These are phyloP conservation scores for Cordyceps fumosorosea DNA, from an alignment of 2,329 filamentous ascomycete species.

Conservation along the genomic window DNA sequence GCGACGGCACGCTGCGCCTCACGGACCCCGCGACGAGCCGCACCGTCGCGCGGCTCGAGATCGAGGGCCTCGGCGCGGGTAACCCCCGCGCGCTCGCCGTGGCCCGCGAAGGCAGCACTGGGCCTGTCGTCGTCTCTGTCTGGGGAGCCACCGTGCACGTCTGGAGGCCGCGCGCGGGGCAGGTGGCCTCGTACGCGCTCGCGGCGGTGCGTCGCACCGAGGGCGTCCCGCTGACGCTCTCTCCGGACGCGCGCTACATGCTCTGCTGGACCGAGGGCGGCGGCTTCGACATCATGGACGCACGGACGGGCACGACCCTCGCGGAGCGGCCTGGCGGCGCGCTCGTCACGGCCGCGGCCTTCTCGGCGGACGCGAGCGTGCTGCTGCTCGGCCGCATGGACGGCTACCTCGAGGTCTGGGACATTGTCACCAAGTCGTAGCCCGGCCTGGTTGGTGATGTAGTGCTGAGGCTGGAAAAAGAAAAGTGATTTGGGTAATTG, in stretches of 20 bases:
- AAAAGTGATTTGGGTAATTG: not conserved
- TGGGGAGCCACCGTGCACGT: slow-evolving; percentile 33
- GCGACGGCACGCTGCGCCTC: slow-evolving; percentile 32
- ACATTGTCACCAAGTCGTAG: slow-evolving; percentile 17
- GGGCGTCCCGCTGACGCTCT: slow-evolving; percentile 36
- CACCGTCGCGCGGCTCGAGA: slow-evolving; percentile 32
- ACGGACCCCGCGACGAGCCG: slow-evolving; percentile 25
- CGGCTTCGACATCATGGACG: slow-evolving; percentile 35
- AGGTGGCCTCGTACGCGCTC: slow-evolving; percentile 31
- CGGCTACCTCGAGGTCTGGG: slow-evolving; percentile 29
- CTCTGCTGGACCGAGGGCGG: slow-evolving; percentile 34
- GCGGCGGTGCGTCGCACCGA: slow-evolving; percentile 27
- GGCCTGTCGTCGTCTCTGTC: slow-evolving; percentile 26
- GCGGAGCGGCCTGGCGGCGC: slow-evolving; percentile 20
- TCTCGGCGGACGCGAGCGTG: slow-evolving; percentile 24
- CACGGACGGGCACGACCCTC: slow-evolving; percentile 27
- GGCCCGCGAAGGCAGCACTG: slow-evolving; percentile 27
- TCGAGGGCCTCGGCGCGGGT: slow-evolving; percentile 20
- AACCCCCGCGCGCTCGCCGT: slow-evolving; percentile 29
- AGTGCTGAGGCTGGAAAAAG: not conserved
- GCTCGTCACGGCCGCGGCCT: slow-evolving; percentile 30
- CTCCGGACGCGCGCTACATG: slow-evolving; percentile 31
- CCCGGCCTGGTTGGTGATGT: not conserved
- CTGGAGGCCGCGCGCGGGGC: slow-evolving; percentile 28
- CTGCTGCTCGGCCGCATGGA: slow-evolving; percentile 30